A percentile compares a stretch with the other conserved stretches of the same genome.
Evolutionary conservation across 176 grass and related monocot genomes (phyloP).

Genomic region (Thinopyrum elongatum): DNA sequence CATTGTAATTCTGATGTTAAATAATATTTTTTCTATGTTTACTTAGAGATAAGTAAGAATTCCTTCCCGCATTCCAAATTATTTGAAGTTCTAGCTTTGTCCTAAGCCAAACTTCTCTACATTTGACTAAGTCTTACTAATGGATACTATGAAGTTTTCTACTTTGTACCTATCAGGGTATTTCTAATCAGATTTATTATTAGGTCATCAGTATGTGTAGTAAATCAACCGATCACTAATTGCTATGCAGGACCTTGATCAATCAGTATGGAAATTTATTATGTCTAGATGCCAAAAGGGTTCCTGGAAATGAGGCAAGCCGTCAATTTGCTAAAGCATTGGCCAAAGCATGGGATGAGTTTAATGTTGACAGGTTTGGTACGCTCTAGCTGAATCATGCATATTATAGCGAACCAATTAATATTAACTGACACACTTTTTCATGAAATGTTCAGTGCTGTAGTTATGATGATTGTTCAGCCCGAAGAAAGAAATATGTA

Average conservation of each 20-base stretch:
- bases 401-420: conserved; percentile 10
- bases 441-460: conserved; percentile 53
- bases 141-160: not conserved
- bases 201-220: not conserved
- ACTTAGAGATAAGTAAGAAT: not conserved
- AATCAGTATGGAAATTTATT: conserved; percentile 56
- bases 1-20: not conserved
- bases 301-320: conserved; percentile 70
- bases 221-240: conserved; percentile 1
- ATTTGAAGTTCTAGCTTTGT: too few species aligned
- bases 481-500: conserved; percentile 97
- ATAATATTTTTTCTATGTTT: not conserved
- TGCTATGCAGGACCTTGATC: conserved; percentile 65
- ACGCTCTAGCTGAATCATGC: conserved; percentile 26
- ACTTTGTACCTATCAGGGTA: conserved; percentile 3
- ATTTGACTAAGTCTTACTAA: not conserved
- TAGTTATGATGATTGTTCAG: conserved; percentile 93
- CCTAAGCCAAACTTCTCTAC: too few species aligned
- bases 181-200: conserved; percentile 9
- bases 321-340: conserved; percentile 64
- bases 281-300: conserved; percentile 56
- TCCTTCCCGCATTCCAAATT: not conserved
- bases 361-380: conserved; percentile 68
- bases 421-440: conserved; percentile 17
- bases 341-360: conserved; percentile 73